Percentiles rank a stretch among this genome's conserved stretches.
Evolutionary conservation across 2,329 filamentous ascomycete genomes (phyloP).

Genomic region (Colletotrichum destructivum): DNA sequence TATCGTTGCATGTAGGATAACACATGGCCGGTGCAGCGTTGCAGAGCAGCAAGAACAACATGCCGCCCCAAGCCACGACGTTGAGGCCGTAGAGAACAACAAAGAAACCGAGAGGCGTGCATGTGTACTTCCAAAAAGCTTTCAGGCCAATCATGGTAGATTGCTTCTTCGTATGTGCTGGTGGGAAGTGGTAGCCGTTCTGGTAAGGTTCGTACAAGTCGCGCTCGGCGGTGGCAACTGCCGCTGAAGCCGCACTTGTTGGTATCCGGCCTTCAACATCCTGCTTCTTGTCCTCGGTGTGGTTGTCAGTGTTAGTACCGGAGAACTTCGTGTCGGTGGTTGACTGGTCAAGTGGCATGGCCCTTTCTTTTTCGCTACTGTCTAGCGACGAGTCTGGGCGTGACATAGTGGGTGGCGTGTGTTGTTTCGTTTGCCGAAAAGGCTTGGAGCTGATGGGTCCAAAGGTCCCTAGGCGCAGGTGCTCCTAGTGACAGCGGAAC

Average conservation of each 20-base stretch:
- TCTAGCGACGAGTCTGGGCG: conserved; percentile 14
- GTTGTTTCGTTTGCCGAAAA: background rate
- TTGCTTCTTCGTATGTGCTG: conserved; percentile 71
- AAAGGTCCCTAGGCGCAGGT: background rate
- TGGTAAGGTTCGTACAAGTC: conserved; percentile 47
- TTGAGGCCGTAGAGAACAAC: conserved; percentile 86
- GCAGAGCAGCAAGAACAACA: conserved; percentile 89
- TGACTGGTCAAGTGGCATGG: conserved; percentile 14
- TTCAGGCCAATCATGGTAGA: conserved; percentile 71
- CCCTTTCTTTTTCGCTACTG: conserved; percentile 29
- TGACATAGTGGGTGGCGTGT: conserved; percentile 8
- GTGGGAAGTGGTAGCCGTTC: conserved; percentile 78
- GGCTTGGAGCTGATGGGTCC: background rate
- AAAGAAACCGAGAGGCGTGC: conserved; percentile 82
- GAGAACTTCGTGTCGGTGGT: conserved; percentile 27
- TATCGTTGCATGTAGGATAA: conserved; percentile 76
- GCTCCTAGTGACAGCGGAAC: background rate
- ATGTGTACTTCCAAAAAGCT: conserved; percentile 80
- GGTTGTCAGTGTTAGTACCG: conserved; percentile 5
- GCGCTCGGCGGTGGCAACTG: conserved; percentile 32
- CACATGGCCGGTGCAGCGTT: conserved; percentile 84
- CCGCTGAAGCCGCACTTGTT: conserved; percentile 21
- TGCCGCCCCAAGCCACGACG: conserved; percentile 90
- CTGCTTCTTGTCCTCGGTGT: conserved; percentile 10
- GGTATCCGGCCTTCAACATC: conserved; percentile 33